phyloP scores from a whole-genome alignment of 768 basidiomycete genomes.

The Inosperma sp. region DNA sequence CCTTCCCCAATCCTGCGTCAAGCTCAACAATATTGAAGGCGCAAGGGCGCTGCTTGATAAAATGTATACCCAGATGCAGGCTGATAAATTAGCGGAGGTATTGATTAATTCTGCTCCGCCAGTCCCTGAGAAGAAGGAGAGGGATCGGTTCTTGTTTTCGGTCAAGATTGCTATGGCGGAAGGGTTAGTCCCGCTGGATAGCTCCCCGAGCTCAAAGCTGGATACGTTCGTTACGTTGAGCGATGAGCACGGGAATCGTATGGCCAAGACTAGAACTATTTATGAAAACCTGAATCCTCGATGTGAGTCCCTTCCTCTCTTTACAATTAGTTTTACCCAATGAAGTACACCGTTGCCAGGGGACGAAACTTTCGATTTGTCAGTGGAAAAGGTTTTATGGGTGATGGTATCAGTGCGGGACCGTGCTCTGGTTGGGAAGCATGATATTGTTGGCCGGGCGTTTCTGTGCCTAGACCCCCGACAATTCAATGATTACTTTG shows the following conservation, averaged over 20 bases:
- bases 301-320: constrained; percentile 50
- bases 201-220: constrained; percentile 69
- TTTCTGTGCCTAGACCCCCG: constrained; percentile 90
- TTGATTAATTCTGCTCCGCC: constrained; percentile 57
- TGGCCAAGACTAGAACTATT: constrained; percentile 94
- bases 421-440: constrained; percentile 86
- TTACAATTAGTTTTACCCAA: not conserved
- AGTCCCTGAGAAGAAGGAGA: constrained; percentile 64
- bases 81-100: constrained; percentile 74
- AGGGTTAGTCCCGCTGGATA: constrained; percentile 72
- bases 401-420: constrained; percentile 94
- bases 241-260: constrained; percentile 82
- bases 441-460: constrained; percentile 85
- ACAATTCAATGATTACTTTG: constrained; percentile 81
- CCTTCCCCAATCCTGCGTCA: constrained; percentile 89
- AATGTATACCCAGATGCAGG: constrained; percentile 89
- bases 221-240: constrained; percentile 95
- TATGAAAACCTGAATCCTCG: constrained; percentile 88
- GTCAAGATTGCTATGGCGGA: constrained; percentile 94
- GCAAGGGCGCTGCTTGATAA: constrained; percentile 88
- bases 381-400: constrained; percentile 93
- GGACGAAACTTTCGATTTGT: constrained; percentile 96
- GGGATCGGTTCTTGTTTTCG: constrained; percentile 77
- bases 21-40: constrained; percentile 95
- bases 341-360: constrained; percentile 44